Evolutionary conservation across 345 rosid species (phyloP), one percentile per base, ranked within the genome.

Genomic region (Hirschfeldia incana): DNA sequence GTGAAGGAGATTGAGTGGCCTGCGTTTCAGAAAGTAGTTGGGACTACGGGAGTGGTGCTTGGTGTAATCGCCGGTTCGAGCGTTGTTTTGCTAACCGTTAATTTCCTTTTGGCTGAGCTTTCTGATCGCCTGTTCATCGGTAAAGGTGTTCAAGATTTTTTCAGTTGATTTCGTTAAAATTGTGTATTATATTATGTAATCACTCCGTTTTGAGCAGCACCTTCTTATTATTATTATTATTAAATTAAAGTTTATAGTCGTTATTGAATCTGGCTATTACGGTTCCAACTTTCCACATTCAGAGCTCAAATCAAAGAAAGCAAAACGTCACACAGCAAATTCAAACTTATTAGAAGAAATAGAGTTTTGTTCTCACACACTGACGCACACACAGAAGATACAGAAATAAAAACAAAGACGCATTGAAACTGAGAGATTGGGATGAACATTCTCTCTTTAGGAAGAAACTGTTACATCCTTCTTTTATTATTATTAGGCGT

Each of bases 1-100:
- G 84, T 91, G 10, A 80, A 74, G 74, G 92, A 92, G 88, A 95
- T 92, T 10, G 99, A 95, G 80, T 92, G 99, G 99, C 99, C 96
- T 1, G 87, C 86, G 59, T 91, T 95, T 79, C 94, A 89, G 44
- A 91, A 89, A 82, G 97, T 92, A 1, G 33, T 95, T 73, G 97
- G 97, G 3, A 91, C 87, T 0, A 95, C 99, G 2, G 91, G 98
- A 3, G 94, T 92, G 3, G 99, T 92, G 73, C 86, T 95, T 13
- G 99, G 94, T 2, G 93, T 95, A 0, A 93, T 95, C 29, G 93
- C 92, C 5, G 99, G 97, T n/a, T 95, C 99, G 0, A 93, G 97
- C 12, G 86, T 93, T 67, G 94, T 89, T 58, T 84, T 93, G 87
- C 93, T 95, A 3, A 95, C 98, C 8, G 89, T 95, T 0, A 95